Evolutionary conservation across 129 eudicot genomes (phyloP), one percentile per base, ranked within the genome.

Genomic region (Silybum marianum): DNA sequence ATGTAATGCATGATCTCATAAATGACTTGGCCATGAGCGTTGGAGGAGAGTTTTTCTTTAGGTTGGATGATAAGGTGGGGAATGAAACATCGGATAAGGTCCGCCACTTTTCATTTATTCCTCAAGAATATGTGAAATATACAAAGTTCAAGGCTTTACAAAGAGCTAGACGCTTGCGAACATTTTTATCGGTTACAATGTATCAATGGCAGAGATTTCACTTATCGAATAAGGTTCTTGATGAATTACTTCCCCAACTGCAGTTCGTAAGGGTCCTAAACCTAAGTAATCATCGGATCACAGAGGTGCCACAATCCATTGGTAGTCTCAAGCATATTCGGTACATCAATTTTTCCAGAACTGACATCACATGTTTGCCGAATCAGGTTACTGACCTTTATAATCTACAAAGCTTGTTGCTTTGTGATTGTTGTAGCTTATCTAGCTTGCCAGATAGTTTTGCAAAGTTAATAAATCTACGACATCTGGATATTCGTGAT

Each of bases 21-120:
- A 38, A 82, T 80, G 91, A 85, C 69, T 72, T 85, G 46, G 86
- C 89, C 7, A 73, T n/a, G 4, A 80, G 60, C 68, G 85, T 85
- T 78, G 85, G 85, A 18, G 82, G 86, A 23, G 80, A 75, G 36
- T 80, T 78, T 19, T 80, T 78, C 63, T 51, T 80, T 62, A 66
- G 24, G 71, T 71, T 77, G 73, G 87, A 82, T 22, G 87, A 63
- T 60, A 62, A 80, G 26, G 36, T 58, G 28, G 78, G 77, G 13
- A n/a, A 32, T 70, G 83, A 81, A 22, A 46, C 72, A 18, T 69
- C 71, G 19, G 75, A 65, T 14, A 84, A 73, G 21, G 70, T 80
- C 2, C 90, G 79, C 25, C 86, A 88, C 44, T 76, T 75, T 19
- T 86, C 92, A 10, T 85, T 74, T 32, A 39, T 71, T 9, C 80